Percentiles rank a stretch among this genome's conserved stretches.
These are phyloP conservation scores for Syncephalastrum monosporum DNA, from an alignment of 371 early-diverging fungal genomes.

Conservation along the genomic window DNA sequence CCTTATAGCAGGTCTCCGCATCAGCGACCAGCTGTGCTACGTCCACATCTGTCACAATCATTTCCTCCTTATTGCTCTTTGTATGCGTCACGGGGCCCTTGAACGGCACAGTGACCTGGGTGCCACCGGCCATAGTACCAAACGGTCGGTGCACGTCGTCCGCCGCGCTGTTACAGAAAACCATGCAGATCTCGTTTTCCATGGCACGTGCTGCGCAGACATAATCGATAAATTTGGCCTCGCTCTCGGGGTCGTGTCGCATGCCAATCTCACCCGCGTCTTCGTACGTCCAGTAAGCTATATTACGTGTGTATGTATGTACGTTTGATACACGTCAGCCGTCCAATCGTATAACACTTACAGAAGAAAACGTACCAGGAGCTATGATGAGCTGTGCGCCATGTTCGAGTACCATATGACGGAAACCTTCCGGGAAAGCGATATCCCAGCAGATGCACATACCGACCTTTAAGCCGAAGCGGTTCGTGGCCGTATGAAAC, in stretches of 20 bases:
- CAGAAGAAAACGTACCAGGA: constrained; percentile 19
- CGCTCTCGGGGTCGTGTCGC: constrained; percentile 18
- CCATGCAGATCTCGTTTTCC: constrained; percentile 36
- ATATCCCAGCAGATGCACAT: constrained; percentile 39
- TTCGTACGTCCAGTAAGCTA: constrained; percentile 37
- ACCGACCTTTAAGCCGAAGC: constrained; percentile 37
- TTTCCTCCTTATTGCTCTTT: constrained; percentile 24
- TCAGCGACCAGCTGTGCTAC: constrained; percentile 21
- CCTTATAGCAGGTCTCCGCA: constrained; percentile 29
- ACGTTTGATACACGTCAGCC: not conserved
- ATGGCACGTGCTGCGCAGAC: constrained; percentile 26
- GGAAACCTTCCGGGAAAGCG: constrained; percentile 32
- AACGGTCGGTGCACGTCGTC: constrained; percentile 10
- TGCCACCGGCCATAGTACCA: constrained; percentile 23
- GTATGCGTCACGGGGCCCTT: constrained; percentile 26
- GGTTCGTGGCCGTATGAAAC: constrained; percentile 25
- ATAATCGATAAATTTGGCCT: constrained; percentile 29
- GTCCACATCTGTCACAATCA: constrained; percentile 32
- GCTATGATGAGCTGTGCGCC: constrained; percentile 35
- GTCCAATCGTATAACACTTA: not conserved
- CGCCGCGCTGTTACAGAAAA: constrained; percentile 27
- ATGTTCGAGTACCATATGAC: constrained; percentile 29
- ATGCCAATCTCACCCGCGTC: constrained; percentile 29
- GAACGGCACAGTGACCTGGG: constrained; percentile 39
- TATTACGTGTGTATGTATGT: too few species aligned